phyloP scores from a whole-genome alignment of 768 basidiomycete species.

The Kwoniella newhampshirensis region DNA sequence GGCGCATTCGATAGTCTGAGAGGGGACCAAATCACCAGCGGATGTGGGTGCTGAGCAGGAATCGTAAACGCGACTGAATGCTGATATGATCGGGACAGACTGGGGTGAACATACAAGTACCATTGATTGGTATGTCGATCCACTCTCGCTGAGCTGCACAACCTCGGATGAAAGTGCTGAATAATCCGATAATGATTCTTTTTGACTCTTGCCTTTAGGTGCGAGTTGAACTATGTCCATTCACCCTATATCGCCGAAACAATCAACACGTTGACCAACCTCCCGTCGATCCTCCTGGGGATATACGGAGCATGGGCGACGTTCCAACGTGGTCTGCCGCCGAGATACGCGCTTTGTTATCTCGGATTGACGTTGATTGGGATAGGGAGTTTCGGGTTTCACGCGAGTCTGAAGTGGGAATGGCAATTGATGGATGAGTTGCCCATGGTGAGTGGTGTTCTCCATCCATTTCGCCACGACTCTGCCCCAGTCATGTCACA shows the following conservation, averaged over 20 bases:
- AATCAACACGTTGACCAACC: constrained; percentile 71
- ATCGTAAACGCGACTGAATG: background rate
- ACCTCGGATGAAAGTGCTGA: background rate
- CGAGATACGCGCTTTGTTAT: constrained; percentile 49
- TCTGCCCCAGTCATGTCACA: too few species aligned
- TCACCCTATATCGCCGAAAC: constrained; percentile 75
- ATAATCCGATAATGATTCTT: background rate
- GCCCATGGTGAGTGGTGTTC: constrained; percentile 67
- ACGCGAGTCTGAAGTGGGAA: constrained; percentile 70
- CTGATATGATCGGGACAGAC: constrained; percentile 17
- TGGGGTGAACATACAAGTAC: constrained; percentile 50
- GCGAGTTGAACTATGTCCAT: constrained; percentile 74
- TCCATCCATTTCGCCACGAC: too few species aligned
- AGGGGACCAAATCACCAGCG: constrained; percentile 36
- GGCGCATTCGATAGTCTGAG: constrained; percentile 45
- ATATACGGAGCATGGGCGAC: constrained; percentile 57
- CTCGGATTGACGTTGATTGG: constrained; percentile 66
- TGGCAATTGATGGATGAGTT: constrained; percentile 76
- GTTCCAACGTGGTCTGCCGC: constrained; percentile 50
- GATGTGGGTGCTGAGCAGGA: constrained; percentile 31
- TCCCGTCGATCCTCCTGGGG: constrained; percentile 62
- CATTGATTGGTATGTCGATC: constrained; percentile 42
- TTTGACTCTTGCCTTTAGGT: constrained; percentile 23
- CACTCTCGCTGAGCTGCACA: too few species aligned
- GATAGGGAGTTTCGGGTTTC: constrained; percentile 75